A percentile compares a stretch with the other conserved stretches of the same genome.
Evolutionary conservation across 306 rosid species (phyloP).

Genomic region (Rosa multiflora): DNA sequence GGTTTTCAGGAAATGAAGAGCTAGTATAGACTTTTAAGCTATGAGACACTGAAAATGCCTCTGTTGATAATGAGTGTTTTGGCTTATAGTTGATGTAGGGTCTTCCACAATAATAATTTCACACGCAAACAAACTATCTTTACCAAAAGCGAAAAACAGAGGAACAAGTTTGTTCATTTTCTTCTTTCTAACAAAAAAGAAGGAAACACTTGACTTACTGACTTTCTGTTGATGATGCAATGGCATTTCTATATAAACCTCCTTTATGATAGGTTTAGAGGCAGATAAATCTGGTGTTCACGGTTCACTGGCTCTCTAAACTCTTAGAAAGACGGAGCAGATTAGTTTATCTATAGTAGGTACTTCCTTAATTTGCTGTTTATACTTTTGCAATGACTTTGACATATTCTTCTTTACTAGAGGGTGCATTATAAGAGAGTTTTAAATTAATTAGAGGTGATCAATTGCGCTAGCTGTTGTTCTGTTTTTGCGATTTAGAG

Average conservation of each 20-base stretch:
- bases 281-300: background rate
- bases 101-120: background rate
- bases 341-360: background rate
- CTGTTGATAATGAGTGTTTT: too few relatives aligned
- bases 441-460: too few relatives aligned
- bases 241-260: background rate
- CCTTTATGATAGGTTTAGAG: background rate
- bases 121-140: background rate
- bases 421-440: background rate
- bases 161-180: background rate
- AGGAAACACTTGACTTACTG: background rate
- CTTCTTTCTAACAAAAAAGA: background rate
- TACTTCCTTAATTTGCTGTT: background rate
- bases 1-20: too few relatives aligned
- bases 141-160: background rate
- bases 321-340: background rate
- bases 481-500: background rate
- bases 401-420: background rate
- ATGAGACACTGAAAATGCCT: too few relatives aligned
- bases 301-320: too few relatives aligned
- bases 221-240: background rate
- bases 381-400: background rate
- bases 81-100: background rate
- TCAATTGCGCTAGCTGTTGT: background rate
- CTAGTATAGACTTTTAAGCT: too few relatives aligned